A percentile compares a stretch with the other conserved stretches of the same genome.
Evolutionary conservation across 2,329 filamentous ascomycete species (phyloP).

Genomic region (Fusarium buxicola): DNA sequence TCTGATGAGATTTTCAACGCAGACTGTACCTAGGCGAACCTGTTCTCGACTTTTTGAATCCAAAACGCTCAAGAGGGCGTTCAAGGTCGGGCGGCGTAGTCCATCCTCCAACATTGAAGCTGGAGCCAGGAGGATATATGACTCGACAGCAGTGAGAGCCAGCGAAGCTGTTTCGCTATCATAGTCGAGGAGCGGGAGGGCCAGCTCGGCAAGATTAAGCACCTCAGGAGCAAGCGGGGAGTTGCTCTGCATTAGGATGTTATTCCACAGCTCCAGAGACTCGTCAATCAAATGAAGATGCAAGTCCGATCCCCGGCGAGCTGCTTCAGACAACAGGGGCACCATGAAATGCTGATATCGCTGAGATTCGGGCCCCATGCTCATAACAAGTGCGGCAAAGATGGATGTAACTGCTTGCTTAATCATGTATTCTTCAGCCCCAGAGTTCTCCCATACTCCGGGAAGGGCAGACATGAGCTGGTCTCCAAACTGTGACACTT

Average conservation of each 20-base stretch:
- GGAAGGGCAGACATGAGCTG: constrained; percentile 85
- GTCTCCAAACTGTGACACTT: constrained; percentile 77
- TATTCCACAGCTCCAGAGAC: constrained; percentile 87
- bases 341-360: constrained; percentile 84
- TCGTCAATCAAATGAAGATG: constrained; percentile 91
- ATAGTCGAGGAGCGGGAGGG: constrained; percentile 74
- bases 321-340: constrained; percentile 83
- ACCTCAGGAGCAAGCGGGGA: constrained; percentile 71
- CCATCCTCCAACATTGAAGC: constrained; percentile 71
- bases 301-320: constrained; percentile 79
- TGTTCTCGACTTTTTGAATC: constrained; percentile 68
- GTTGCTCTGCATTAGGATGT: constrained; percentile 75
- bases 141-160: constrained; percentile 74
- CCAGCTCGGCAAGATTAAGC: constrained; percentile 70
- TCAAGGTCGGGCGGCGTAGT: constrained; percentile 63
- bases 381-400: constrained; percentile 84
- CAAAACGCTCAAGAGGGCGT: constrained; percentile 62
- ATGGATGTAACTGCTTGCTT: constrained; percentile 94
- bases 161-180: constrained; percentile 72
- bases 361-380: constrained; percentile 82
- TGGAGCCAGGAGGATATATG: constrained; percentile 77
- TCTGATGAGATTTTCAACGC: constrained; percentile 74
- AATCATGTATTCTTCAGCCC: constrained; percentile 85
- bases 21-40: constrained; percentile 67
- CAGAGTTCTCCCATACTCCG: constrained; percentile 84